phyloP scores from a whole-genome alignment of 2,329 filamentous ascomycete species.

The Fusarium verticillioides region DNA sequence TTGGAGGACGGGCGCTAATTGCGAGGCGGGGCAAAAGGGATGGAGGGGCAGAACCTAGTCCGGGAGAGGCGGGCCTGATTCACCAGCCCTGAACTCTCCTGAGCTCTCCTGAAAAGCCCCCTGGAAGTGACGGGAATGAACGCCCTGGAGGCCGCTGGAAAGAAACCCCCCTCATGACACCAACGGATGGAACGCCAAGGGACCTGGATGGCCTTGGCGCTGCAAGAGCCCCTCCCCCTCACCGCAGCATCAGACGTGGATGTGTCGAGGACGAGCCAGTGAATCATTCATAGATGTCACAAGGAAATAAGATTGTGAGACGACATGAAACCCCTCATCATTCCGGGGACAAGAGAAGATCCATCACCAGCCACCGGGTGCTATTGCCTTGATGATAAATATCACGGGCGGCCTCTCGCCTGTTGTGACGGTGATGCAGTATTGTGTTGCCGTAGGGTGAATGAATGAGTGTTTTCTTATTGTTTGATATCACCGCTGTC shows the following conservation, averaged over 20 bases:
- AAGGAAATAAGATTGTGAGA: conserved; percentile 23
- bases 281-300: conserved; percentile 25
- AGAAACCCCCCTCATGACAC: neutral
- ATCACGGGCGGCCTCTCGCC: conserved; percentile 31
- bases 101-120: conserved; percentile 10
- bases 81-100: conserved; percentile 15
- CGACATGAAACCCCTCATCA: conserved; percentile 25
- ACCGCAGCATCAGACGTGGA: conserved; percentile 28
- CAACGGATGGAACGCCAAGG: conserved; percentile 23
- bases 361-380: conserved; percentile 10
- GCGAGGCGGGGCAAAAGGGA: conserved; percentile 11
- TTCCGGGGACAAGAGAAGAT: neutral
- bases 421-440: conserved; percentile 5
- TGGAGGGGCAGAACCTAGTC: conserved; percentile 11
- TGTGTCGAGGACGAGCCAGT: conserved; percentile 20
- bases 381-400: neutral
- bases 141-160: conserved; percentile 30
- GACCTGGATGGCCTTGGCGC: conserved; percentile 34
- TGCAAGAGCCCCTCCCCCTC: conserved; percentile 38
- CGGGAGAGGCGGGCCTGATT: conserved; percentile 10
- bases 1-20: conserved; percentile 30
- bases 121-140: conserved; percentile 9
- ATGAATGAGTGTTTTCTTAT: neutral
- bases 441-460: neutral
- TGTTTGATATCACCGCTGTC: neutral